Evolutionary conservation across 768 basidiomycete genomes (phyloP).

Genomic region (Naganishia onofrii): DNA sequence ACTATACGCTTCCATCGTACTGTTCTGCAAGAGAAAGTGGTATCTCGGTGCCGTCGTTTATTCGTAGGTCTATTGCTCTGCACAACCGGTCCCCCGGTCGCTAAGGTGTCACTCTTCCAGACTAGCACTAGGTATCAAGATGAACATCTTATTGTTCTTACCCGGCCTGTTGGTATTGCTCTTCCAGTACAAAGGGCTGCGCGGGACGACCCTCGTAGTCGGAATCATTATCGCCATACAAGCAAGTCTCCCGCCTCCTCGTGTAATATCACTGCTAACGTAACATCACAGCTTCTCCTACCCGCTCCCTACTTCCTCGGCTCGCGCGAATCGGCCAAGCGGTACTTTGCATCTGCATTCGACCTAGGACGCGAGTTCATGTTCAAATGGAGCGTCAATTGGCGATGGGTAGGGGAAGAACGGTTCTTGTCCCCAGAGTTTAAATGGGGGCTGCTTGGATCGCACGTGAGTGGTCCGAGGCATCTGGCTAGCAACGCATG

Average conservation of each 20-base stretch:
- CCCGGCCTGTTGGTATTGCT: slow-evolving; percentile 81
- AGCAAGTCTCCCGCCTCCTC: slow-evolving; percentile 28
- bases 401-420: slow-evolving; percentile 80
- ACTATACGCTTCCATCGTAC: slow-evolving; percentile 61
- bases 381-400: slow-evolving; percentile 97
- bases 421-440: slow-evolving; percentile 67
- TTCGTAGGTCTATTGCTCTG: slow-evolving; percentile 34
- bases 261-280: slow-evolving; percentile 43
- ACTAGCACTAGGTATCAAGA: slow-evolving; percentile 83
- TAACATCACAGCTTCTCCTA: slow-evolving; percentile 60
- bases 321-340: slow-evolving; percentile 54
- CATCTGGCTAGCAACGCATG: not conserved
- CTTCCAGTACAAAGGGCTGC: slow-evolving; percentile 60
- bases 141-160: slow-evolving; percentile 86
- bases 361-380: slow-evolving; percentile 83
- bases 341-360: slow-evolving; percentile 76
- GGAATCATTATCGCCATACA: slow-evolving; percentile 43
- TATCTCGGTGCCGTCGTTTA: slow-evolving; percentile 58
- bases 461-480: slow-evolving; percentile 58
- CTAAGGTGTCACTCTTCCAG: slow-evolving; percentile 52
- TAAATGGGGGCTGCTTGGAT: slow-evolving; percentile 64
- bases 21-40: slow-evolving; percentile 63
- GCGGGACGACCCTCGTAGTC: slow-evolving; percentile 34
- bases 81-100: not conserved
- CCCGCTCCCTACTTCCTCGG: slow-evolving; percentile 69